phyloP scores from a whole-genome alignment of 192 early-diverging fungal species.

The Backusella morwellensis region DNA sequence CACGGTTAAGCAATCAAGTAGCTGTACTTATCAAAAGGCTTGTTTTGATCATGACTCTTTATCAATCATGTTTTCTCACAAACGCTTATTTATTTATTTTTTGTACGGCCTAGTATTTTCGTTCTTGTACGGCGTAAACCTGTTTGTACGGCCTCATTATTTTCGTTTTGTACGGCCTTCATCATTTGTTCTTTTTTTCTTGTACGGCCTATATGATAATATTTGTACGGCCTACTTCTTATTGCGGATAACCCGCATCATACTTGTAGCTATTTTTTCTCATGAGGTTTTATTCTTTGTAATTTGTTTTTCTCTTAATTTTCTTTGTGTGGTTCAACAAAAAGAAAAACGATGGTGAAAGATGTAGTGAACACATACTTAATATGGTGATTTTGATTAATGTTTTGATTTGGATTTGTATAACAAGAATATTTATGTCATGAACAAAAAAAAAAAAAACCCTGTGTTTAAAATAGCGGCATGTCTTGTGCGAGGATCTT shows the following conservation, averaged over 20 bases:
- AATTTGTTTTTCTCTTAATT: background rate
- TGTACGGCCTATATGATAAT: constrained; percentile 1
- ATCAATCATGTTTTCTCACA: background rate
- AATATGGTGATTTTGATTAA: background rate
- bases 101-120: background rate
- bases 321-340: background rate
- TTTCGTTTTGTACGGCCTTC: background rate
- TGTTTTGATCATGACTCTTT: background rate
- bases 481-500: background rate
- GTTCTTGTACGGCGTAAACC: background rate
- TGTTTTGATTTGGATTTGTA: background rate
- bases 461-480: background rate
- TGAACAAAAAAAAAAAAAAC: background rate
- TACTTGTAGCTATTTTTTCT: background rate
- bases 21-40: background rate
- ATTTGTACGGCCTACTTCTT: background rate
- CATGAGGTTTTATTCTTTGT: background rate
- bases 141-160: background rate
- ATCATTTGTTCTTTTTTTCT: background rate
- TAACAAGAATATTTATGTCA: background rate
- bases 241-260: background rate
- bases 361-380: background rate
- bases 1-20: background rate
- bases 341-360: background rate
- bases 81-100: background rate